These are phyloP conservation scores for Vinca major DNA, from an alignment of 305 asterid genomes.

Conservation along the genomic window DNA sequence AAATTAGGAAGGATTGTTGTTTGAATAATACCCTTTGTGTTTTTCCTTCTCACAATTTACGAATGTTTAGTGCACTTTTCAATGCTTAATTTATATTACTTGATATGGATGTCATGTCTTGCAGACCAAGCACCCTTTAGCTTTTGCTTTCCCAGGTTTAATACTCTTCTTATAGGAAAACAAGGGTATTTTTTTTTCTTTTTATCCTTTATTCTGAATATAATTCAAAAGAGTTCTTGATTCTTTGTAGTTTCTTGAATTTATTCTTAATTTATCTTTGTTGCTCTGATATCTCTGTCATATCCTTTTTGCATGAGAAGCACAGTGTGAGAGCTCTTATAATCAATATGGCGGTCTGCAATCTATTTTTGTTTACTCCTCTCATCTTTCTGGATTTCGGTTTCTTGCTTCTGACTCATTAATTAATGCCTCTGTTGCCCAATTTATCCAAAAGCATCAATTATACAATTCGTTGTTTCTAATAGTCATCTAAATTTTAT, in stretches of 20 bases:
- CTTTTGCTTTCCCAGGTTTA: background rate
- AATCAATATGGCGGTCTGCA: background rate
- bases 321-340: background rate
- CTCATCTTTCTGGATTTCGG: background rate
- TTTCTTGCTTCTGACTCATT: background rate
- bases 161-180: no score
- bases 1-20: background rate
- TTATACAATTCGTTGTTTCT: background rate
- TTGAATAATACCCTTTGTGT: background rate
- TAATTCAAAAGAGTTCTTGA: background rate
- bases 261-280: no score
- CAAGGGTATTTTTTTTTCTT: background rate
- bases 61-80: background rate
- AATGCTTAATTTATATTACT: background rate
- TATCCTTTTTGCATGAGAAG: background rate
- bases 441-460: background rate
- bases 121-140: background rate
- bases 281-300: background rate
- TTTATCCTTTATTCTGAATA: background rate
- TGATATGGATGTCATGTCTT: background rate
- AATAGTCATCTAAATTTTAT: background rate
- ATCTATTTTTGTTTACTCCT: background rate
- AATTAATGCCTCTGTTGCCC: background rate
- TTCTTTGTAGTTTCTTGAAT: background rate
- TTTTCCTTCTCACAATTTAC: background rate